Evolutionary conservation across 2,329 filamentous ascomycete species (phyloP).

Genomic region (Phialophora verrucosa): DNA sequence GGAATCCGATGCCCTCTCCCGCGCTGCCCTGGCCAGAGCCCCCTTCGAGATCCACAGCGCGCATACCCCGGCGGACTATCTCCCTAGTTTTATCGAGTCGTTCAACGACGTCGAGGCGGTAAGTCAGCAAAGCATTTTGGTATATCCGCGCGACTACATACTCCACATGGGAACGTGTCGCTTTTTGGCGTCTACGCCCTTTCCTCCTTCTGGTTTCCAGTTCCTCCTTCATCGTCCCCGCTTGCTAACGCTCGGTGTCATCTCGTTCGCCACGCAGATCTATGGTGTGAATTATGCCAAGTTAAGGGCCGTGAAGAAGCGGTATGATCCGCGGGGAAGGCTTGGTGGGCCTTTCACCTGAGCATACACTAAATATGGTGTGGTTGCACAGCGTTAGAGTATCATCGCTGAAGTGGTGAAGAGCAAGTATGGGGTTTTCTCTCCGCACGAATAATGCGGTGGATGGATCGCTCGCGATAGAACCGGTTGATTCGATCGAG

Average conservation of each 20-base stretch:
- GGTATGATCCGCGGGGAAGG: slow-evolving; percentile 11
- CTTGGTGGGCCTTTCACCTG: slow-evolving; percentile 7
- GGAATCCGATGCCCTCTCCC: not conserved
- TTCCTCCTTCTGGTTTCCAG: no score
- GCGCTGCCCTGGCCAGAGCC: not conserved
- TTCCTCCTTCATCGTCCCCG: no score
- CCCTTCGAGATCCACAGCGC: slow-evolving; percentile 1
- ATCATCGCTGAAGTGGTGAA: no score
- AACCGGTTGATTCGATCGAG: no score
- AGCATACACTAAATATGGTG: not conserved
- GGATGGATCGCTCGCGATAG: no score
- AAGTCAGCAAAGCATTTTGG: not conserved
- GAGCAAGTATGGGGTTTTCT: no score
- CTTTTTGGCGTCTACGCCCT: not conserved
- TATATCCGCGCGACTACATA: not conserved
- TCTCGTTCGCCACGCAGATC: not conserved
- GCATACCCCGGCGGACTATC: slow-evolving; percentile 8
- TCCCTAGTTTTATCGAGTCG: slow-evolving; percentile 7
- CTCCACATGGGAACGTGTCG: not conserved
- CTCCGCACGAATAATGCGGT: no score
- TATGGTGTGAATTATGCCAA: slow-evolving; percentile 6
- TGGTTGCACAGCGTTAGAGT: no score
- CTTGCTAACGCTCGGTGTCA: not conserved
- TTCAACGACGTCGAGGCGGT: slow-evolving; percentile 14
- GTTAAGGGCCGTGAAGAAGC: slow-evolving; percentile 7